Percentiles rank a stretch among this genome's conserved stretches.
These are phyloP conservation scores for Tylopilus subfusipes DNA, from an alignment of 768 basidiomycete genomes.

Conservation along the genomic window DNA sequence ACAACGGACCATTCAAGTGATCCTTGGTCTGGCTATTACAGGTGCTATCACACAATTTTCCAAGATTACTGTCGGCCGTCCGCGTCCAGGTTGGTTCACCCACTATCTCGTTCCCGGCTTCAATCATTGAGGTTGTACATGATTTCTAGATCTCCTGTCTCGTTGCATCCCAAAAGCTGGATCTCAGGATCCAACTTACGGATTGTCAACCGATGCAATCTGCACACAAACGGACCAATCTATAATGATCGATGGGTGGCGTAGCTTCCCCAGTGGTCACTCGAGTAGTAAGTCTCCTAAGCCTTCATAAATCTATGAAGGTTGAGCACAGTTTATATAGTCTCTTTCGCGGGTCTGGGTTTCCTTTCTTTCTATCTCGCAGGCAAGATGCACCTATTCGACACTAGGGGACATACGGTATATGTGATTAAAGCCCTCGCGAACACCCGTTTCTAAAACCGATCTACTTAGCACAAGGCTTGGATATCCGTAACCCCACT, in stretches of 20 bases:
- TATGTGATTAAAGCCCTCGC: slow-evolving; percentile 14
- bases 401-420: slow-evolving; percentile 70
- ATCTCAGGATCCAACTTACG: slow-evolving; percentile 64
- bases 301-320: not conserved
- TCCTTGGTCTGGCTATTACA: slow-evolving; percentile 71
- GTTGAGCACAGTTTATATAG: slow-evolving; percentile 36
- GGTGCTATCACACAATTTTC: slow-evolving; percentile 80
- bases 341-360: slow-evolving; percentile 90
- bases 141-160: slow-evolving; percentile 27
- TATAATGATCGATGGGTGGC: slow-evolving; percentile 78
- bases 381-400: slow-evolving; percentile 91
- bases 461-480: slow-evolving; percentile 54
- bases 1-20: slow-evolving; percentile 40
- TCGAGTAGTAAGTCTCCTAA: slow-evolving; percentile 61
- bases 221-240: slow-evolving; percentile 67
- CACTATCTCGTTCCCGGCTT: not conserved
- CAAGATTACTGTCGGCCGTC: slow-evolving; percentile 86
- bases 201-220: slow-evolving; percentile 68
- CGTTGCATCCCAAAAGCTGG: slow-evolving; percentile 65
- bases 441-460: not conserved
- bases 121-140: not conserved
- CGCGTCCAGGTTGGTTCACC: slow-evolving; percentile 64
- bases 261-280: slow-evolving; percentile 91
- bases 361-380: slow-evolving; percentile 86
- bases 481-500: slow-evolving; percentile 83